Percentiles rank a stretch among this genome's conserved stretches.
phyloP scores from a whole-genome alignment of 139 green algal species.

The Trebouxia sp. region DNA sequence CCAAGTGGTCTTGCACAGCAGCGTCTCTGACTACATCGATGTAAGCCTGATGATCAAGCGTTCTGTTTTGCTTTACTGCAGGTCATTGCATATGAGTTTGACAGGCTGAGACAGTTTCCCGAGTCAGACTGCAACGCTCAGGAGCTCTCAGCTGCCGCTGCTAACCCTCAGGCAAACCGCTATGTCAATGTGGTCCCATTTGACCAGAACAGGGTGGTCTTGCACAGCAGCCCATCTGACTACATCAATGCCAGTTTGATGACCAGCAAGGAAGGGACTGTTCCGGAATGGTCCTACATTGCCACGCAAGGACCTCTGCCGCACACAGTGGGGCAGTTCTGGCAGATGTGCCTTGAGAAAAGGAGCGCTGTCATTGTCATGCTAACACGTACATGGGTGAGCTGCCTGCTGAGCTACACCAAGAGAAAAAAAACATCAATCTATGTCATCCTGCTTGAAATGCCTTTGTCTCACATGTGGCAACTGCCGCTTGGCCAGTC shows the following conservation, averaged over 20 bases:
- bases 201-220: constrained; percentile 41
- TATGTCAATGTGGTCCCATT: constrained; percentile 63
- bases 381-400: constrained; percentile 52
- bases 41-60: too few species aligned
- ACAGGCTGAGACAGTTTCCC: background rate
- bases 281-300: constrained; percentile 39
- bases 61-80: background rate
- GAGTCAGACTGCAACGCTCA: background rate
- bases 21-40: background rate
- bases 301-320: constrained; percentile 59
- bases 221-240: constrained; percentile 13
- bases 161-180: constrained; percentile 32
- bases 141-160: constrained; percentile 11
- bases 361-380: constrained; percentile 51
- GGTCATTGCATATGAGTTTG: constrained; percentile 11
- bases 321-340: constrained; percentile 61
- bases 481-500: too few species aligned
- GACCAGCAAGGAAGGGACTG: background rate
- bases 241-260: constrained; percentile 64
- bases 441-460: too few species aligned
- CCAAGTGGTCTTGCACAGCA: constrained; percentile 34
- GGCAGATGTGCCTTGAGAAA: constrained; percentile 64
- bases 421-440: too few species aligned
- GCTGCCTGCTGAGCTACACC: too few species aligned
- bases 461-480: too few species aligned